Percentiles rank a stretch among this genome's conserved stretches.
phyloP scores from a whole-genome alignment of 176 grass and related monocot species.

The Oryza officinalis region DNA sequence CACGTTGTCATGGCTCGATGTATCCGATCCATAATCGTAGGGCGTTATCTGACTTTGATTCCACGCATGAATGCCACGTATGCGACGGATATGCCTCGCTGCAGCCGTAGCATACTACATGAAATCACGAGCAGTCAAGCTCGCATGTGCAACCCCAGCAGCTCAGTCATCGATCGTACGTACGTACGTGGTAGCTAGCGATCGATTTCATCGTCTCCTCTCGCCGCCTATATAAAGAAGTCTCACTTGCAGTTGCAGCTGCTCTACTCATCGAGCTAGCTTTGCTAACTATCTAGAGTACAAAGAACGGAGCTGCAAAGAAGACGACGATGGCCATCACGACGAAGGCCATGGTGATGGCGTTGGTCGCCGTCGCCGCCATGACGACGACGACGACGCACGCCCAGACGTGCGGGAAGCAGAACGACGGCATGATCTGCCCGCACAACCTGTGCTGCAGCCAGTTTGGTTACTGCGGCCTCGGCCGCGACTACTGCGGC shows the following conservation, averaged over 20 bases:
- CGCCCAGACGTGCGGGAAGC: neutral
- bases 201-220: too few relatives aligned
- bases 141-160: neutral
- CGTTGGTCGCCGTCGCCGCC: too few relatives aligned
- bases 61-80: neutral
- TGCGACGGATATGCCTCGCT: too few relatives aligned
- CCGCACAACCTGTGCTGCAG: neutral
- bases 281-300: too few relatives aligned
- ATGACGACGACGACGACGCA: too few relatives aligned
- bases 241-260: neutral
- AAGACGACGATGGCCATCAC: neutral
- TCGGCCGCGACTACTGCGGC: neutral
- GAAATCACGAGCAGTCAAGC: neutral
- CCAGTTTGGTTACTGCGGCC: neutral
- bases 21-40: neutral
- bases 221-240: neutral
- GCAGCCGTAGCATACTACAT: neutral
- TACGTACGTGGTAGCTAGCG: too few relatives aligned
- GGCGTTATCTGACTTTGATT: neutral
- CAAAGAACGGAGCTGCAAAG: too few relatives aligned
- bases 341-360: neutral
- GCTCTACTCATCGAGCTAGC: neutral
- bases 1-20: neutral
- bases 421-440: neutral
- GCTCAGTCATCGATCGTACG: too few relatives aligned